Percentiles rank a stretch among this genome's conserved stretches.
Evolutionary conservation across 805 yeast genomes (phyloP).

Genomic region (Starmerella apis): DNA sequence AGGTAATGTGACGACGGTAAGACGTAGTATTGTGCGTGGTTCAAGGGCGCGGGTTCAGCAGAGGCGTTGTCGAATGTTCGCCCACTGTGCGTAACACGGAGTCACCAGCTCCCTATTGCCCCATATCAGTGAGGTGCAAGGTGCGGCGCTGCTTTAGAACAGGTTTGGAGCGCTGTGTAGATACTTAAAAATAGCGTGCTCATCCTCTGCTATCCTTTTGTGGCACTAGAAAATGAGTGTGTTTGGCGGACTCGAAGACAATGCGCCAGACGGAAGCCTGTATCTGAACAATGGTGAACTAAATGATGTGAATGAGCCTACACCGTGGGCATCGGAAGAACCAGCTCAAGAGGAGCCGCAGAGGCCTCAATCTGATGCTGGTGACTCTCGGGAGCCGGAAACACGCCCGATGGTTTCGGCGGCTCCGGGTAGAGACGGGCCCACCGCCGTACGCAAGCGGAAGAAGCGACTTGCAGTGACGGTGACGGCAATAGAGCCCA

Average conservation of each 20-base stretch:
- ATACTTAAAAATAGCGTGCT: too few species aligned
- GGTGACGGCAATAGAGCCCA: conserved; percentile 61
- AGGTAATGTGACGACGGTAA: neutral
- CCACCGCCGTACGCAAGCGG: conserved; percentile 17
- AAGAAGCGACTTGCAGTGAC: conserved; percentile 41
- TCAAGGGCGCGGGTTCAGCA: too few species aligned
- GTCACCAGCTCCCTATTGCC: neutral
- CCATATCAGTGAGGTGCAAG: too few species aligned
- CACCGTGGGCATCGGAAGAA: neutral
- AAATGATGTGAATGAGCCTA: neutral
- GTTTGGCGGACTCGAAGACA: conserved; percentile 28
- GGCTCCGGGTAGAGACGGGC: neutral
- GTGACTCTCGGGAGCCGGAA: neutral
- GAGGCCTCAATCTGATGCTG: neutral
- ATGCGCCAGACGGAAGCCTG: conserved; percentile 26
- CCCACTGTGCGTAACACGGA: neutral
- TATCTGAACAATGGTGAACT: neutral
- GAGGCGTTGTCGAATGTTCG: neutral
- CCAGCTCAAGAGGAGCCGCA: neutral
- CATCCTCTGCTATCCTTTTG: neutral
- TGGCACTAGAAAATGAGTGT: conserved; percentile 17
- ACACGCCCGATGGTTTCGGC: neutral
- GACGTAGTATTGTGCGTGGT: too few species aligned
- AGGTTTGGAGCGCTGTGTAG: too few species aligned
- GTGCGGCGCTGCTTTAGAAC: too few species aligned